A percentile compares a stretch with the other conserved stretches of the same genome.
These are phyloP conservation scores for Nitzschia sp. DNA, from an alignment of 108 stramenopile species.

Conservation along the genomic window DNA sequence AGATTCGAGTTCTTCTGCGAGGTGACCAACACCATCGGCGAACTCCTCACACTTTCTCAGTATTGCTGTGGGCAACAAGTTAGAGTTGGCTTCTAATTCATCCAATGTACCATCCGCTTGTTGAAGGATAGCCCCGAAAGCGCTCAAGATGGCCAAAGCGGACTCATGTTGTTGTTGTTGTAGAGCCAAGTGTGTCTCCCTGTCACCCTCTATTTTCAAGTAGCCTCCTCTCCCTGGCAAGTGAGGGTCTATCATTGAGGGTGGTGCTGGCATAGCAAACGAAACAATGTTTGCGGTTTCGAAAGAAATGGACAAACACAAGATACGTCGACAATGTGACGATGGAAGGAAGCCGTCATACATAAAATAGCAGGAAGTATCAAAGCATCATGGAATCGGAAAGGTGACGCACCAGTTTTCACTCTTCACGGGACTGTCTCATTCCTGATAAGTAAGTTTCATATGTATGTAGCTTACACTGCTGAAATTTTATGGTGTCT, in stretches of 20 bases:
- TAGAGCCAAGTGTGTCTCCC: conserved; percentile 10
- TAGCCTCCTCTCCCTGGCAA: not conserved
- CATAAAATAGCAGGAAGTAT: not conserved
- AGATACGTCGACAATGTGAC: not conserved
- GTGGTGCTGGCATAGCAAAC: not conserved
- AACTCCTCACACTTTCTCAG: conserved; percentile 64
- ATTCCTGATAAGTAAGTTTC: no score
- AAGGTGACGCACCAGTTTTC: no score
- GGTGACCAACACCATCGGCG: conserved; percentile 58
- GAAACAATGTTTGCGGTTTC: not conserved
- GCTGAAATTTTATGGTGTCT: no score
- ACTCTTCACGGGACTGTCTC: no score
- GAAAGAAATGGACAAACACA: not conserved
- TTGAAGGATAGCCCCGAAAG: conserved; percentile 20
- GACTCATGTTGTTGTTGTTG: conserved; percentile 13
- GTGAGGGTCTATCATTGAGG: not conserved
- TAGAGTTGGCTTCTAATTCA: conserved; percentile 41
- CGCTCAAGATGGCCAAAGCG: not conserved
- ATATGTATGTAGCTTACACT: no score
- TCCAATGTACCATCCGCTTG: conserved; percentile 19
- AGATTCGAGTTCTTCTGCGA: conserved; percentile 57
- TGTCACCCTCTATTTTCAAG: conserved; percentile 5
- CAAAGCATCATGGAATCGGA: not conserved
- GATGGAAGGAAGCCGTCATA: no score
- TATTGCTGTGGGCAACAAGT: conserved; percentile 61